These are phyloP conservation scores for Boletales sp. DNA, from an alignment of 768 basidiomycete genomes.

Conservation along the genomic window DNA sequence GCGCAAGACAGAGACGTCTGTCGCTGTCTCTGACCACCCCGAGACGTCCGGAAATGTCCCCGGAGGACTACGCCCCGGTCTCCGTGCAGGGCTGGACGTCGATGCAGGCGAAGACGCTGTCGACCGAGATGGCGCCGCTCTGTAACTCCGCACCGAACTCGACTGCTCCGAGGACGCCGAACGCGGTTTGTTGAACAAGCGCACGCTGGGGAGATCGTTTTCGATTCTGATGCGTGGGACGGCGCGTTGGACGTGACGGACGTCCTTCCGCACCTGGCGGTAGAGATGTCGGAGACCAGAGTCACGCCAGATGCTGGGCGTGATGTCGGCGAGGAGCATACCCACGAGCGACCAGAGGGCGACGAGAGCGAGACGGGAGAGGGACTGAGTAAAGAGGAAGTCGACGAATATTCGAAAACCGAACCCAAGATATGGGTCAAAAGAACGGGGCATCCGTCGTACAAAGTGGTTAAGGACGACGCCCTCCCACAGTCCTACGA, in stretches of 20 bases:
- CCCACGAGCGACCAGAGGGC: slow-evolving; percentile 51
- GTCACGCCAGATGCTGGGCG: slow-evolving; percentile 45
- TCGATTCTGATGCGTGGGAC: slow-evolving; percentile 30
- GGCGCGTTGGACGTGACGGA: slow-evolving; percentile 28
- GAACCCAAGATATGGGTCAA: slow-evolving; percentile 67
- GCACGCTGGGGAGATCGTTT: slow-evolving; percentile 29
- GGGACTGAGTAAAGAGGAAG: slow-evolving; percentile 58
- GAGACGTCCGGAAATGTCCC: slow-evolving; percentile 26
- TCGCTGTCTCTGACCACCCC: slow-evolving; percentile 30
- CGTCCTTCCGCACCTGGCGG: slow-evolving; percentile 34
- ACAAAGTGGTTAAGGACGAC: slow-evolving; percentile 70
- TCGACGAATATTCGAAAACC: slow-evolving; percentile 71
- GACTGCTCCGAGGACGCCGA: slow-evolving; percentile 15
- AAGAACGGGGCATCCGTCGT: slow-evolving; percentile 58
- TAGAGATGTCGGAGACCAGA: slow-evolving; percentile 35
- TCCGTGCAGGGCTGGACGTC: slow-evolving; percentile 16
- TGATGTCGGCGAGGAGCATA: slow-evolving; percentile 50
- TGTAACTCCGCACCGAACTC: slow-evolving; percentile 28
- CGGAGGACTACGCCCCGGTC: slow-evolving; percentile 25
- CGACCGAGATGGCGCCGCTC: slow-evolving; percentile 27
- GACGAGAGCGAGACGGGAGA: slow-evolving; percentile 44
- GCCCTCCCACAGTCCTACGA: slow-evolving; percentile 79
- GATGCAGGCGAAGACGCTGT: slow-evolving; percentile 1
- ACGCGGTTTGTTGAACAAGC: slow-evolving; percentile 21
- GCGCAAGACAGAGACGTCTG: slow-evolving; percentile 21